Base-by-base conservation (phyloP, 2,329 filamentous ascomycete genomes). In the Microsporum audouinii region DNA sequence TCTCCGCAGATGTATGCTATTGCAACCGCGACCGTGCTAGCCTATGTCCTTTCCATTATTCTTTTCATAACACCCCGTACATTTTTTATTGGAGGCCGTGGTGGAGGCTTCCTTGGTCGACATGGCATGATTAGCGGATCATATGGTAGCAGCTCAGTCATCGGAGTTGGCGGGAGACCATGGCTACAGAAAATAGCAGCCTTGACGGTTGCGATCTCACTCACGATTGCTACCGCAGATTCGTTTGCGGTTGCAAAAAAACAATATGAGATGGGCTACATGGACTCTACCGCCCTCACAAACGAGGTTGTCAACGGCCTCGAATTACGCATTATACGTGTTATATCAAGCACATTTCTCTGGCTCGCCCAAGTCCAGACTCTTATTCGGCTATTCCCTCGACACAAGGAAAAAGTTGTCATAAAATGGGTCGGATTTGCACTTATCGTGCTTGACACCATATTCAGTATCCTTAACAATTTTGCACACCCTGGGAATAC, bases 381-480 rank as follows among this genome's bases (percentile, higher is more conserved):
- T 0, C 77, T 99, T 62, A 97, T 97, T 67, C 88, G 94, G 59
- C 80, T 99, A 1, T 99, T 99, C 68, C 94, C 94, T 5, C 89
- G 94, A 38, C 92, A 97, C 70, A 89, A 95, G 70, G 94, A 99
- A 76, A 97, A 97, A 76, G 86, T 97, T 59, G 89, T 97, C 66
- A 99, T 99, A 76, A 97, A 97, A 77, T 99, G 92, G 92, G 90
- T 92, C 14, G 94, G 92, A 1, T 96, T 97, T 71, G 91, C 88
- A 2, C 82, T 99, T 61, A 96, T 99, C 69, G 84, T 90, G 0
- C 81, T 96, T 63, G 92, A 97, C 71, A 86, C 92, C 49, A 84
- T 91, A 8, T 99, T 99, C 73, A 91, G 88, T 69, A 90, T 88
- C 56, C 82, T 97, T 62, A 95, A 96, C 78, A 94, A 88, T 69